phyloP scores from a whole-genome alignment of 176 grass and related monocot species.

The Oryza glumipatula region DNA sequence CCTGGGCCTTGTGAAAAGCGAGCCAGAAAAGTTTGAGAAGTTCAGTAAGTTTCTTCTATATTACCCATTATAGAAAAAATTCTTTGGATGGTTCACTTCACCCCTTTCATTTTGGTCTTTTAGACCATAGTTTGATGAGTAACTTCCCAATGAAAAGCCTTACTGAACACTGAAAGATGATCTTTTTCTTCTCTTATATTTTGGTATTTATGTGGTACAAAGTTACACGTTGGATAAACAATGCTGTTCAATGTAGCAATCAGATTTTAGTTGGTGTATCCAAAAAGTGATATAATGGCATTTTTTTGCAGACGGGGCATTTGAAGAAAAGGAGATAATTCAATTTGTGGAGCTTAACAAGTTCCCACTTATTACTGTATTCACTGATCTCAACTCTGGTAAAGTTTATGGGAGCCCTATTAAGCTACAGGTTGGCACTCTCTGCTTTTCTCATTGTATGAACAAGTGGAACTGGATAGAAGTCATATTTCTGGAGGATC shows the following conservation, averaged over 20 bases:
- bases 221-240: neutral
- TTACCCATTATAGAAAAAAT: neutral
- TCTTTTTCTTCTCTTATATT: neutral
- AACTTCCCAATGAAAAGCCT: conserved; percentile 8
- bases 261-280: neutral
- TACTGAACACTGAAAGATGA: neutral
- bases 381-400: conserved; percentile 84
- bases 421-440: conserved; percentile 76
- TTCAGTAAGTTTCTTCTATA: conserved; percentile 58
- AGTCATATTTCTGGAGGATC: neutral
- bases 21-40: conserved; percentile 82
- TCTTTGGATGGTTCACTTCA: neutral
- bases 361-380: conserved; percentile 79
- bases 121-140: neutral
- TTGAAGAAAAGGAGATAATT: conserved; percentile 75
- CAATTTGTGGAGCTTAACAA: conserved; percentile 86
- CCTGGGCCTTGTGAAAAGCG: conserved; percentile 82
- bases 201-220: neutral
- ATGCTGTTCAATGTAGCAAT: neutral
- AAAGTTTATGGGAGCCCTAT: conserved; percentile 89
- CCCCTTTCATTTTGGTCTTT: neutral
- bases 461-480: conserved; percentile 5
- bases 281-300: conserved; percentile 28
- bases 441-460: conserved; percentile 22
- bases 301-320: conserved; percentile 67